These are phyloP conservation scores for Catenaria anguillulae DNA, from an alignment of 371 early-diverging fungal species.

Conservation along the genomic window DNA sequence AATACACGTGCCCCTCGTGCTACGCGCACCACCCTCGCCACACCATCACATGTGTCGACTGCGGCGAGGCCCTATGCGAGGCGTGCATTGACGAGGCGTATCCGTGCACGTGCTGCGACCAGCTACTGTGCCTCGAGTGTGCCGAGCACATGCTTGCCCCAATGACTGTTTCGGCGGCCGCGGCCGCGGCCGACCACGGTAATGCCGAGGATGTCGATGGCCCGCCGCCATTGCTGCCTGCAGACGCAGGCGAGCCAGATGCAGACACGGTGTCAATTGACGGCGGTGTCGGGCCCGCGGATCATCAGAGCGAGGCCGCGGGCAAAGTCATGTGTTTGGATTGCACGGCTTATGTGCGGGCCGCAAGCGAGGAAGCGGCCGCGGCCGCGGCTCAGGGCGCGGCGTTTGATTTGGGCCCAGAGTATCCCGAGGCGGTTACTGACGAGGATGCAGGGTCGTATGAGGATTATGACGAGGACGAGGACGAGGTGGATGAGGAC, in stretches of 20 bases:
- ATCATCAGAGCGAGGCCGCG: background rate
- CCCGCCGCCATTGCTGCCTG: too few relatives aligned
- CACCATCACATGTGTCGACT: background rate
- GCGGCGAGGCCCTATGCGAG: conserved; percentile 1
- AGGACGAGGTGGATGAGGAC: background rate
- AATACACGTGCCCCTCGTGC: background rate
- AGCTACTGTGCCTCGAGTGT: background rate
- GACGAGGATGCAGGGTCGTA: background rate
- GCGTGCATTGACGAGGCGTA: background rate
- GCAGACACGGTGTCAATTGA: too few relatives aligned
- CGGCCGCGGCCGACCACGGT: too few relatives aligned
- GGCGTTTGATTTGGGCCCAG: background rate
- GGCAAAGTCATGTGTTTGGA: background rate
- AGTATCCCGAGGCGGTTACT: background rate
- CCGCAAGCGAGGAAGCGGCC: background rate
- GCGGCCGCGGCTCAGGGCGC: background rate
- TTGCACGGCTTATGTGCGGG: background rate
- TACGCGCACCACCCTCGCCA: background rate
- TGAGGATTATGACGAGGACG: background rate
- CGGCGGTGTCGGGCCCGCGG: background rate
- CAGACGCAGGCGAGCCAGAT: too few relatives aligned
- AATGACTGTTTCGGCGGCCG: background rate
- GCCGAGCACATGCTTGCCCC: background rate
- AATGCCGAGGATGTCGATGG: too few relatives aligned
- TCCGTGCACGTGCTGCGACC: background rate